Evolutionary conservation across 2,329 filamentous ascomycete species (phyloP), one percentile per base, ranked within the genome.

Genomic region (Xylariales sp.): DNA sequence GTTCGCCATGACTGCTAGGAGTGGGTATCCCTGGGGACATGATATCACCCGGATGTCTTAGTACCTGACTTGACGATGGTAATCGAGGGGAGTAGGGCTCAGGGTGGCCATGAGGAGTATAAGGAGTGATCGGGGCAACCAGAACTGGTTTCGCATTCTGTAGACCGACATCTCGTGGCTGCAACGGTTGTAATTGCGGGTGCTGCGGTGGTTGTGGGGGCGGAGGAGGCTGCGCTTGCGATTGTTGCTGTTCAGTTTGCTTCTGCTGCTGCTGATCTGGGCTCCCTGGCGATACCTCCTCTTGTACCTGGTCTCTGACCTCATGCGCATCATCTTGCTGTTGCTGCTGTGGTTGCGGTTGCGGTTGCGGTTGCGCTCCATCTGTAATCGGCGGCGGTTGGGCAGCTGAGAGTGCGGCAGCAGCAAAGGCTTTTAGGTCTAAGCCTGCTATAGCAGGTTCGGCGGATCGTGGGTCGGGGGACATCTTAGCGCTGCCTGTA

Each of bases 21-120:
- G 57, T 40, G 51, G 49, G 34, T 45, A 56, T 40, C 25, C 40
- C 49, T 11, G 69, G 63, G 5, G 67, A 68, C 22, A 56, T 51
- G 40, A 56, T 48, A 41, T 53, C 56, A n/a, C n/a, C n/a, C 12
- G 57, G 56, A 40, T 58, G 55, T 53, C 58, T 55, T 39, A 61
- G 39, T 22, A 54, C 56, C 44, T 56, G 53, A 24, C 49, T 44
- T 21, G 52, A 45, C 4, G 46, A 31, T 33, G 50, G 52, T 38
- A 49, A 46, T 34, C 51, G 49, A 22, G 52, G 52, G 35, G 52
- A 57, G 43, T 46, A 55, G 32, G 50, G 38, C 19, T 59, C 54
- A n/a, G 52, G 51, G 4, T 51, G 41, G 11, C 45, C 40, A 32
- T 57, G 51, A n/a, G 49, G 44, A 2, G 49, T 35, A 46, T 54